Conservation (phyloP, 139 green algal species). For the Picochlorum costavermella region DNA sequence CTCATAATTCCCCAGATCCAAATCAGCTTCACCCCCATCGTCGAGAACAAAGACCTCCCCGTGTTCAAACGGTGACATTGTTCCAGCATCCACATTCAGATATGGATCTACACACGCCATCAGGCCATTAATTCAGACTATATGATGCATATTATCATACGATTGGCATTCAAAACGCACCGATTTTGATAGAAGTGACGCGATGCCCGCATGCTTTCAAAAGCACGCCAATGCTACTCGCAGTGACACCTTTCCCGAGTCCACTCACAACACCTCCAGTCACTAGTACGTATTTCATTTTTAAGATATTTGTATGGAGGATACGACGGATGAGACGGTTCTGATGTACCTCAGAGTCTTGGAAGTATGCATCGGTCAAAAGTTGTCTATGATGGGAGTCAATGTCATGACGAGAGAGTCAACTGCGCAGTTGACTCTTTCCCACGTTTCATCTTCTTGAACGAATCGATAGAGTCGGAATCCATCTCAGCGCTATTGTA, state of each 20-base stretch:
- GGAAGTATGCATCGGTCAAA: too few species aligned
- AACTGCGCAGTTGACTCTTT: too few species aligned
- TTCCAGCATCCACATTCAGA: constrained; percentile 98
- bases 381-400: too few species aligned
- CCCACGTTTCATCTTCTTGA: too few species aligned
- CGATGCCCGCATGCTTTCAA: constrained; percentile 85
- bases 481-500: too few species aligned
- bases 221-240: constrained; percentile 88
- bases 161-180: constrained; percentile 31
- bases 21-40: constrained; percentile 93
- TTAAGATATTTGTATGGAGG: neutral
- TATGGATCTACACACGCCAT: constrained; percentile 80
- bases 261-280: constrained; percentile 93
- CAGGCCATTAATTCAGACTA: neutral
- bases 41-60: constrained; percentile 99
- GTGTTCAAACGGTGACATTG: constrained; percentile 99
- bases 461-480: too few species aligned
- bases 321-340: too few species aligned
- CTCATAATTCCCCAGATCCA: constrained; percentile 99
- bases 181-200: constrained; percentile 96
- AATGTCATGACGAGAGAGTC: too few species aligned
- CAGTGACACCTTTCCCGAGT: constrained; percentile 95
- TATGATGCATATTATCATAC: neutral
- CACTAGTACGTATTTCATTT: constrained; percentile 97
- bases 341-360: too few species aligned